phyloP scores from a whole-genome alignment of 1,284 basidiomycete species.

The Ustilago shanxiensis region DNA sequence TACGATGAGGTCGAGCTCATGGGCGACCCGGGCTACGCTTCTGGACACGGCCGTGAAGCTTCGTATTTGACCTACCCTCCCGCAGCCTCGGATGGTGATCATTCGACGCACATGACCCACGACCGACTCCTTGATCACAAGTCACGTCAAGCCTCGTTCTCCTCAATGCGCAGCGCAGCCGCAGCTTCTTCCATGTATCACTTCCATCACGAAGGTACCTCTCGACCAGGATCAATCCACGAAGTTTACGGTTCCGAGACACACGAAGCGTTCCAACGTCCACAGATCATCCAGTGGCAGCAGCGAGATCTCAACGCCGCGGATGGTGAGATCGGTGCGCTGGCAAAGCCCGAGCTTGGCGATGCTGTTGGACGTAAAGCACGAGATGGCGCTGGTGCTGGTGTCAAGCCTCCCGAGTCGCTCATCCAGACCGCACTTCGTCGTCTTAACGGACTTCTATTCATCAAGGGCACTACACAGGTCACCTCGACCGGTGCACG shows the following conservation, averaged over 20 bases:
- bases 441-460: conserved; percentile 40
- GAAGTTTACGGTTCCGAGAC: conserved; percentile 34
- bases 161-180: conserved; percentile 21
- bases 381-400: conserved; percentile 30
- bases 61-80: conserved; percentile 12
- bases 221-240: conserved; percentile 31
- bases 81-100: conserved; percentile 11
- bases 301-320: conserved; percentile 47
- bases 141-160: conserved; percentile 19
- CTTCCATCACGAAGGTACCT: conserved; percentile 52
- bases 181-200: conserved; percentile 25
- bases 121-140: conserved; percentile 19
- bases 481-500: conserved; percentile 55
- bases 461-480: conserved; percentile 52
- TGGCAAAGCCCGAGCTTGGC: conserved; percentile 51
- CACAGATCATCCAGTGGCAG: conserved; percentile 60
- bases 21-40: neutral
- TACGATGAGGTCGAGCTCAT: conserved; percentile 41
- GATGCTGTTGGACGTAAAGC: conserved; percentile 45
- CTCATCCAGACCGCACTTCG: conserved; percentile 24
- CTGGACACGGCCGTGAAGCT: neutral
- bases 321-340: conserved; percentile 50
- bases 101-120: conserved; percentile 23
- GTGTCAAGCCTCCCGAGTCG: conserved; percentile 43
- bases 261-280: conserved; percentile 40